Base-by-base conservation (phyloP, 2,329 filamentous ascomycete genomes). In the Cercospora nicotianae region DNA sequence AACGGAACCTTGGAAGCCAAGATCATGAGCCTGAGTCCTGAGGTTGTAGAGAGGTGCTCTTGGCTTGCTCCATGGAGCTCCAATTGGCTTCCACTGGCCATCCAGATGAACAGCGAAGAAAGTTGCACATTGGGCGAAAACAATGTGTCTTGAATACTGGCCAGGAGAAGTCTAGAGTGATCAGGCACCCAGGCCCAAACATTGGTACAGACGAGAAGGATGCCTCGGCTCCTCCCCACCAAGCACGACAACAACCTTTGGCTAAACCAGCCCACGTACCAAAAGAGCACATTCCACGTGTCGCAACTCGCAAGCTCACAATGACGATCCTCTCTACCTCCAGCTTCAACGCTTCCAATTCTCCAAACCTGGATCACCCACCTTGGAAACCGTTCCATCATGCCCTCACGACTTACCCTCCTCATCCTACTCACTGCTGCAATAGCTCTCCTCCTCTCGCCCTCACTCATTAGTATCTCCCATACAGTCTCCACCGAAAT, bases 391-490 rank as follows among this genome's bases (percentile, higher is more conserved):
- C n/a, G n/a, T 31, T 57, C 26, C 23, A 59, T 2, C 23, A 67
- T 70, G 65, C 51, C 65, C 26, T 64, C 60, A 16, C 26, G 23
- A 61, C n/a, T 66, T 23, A 57, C 51, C 1, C 48, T 59, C n/a
- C 45, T 67, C 45, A 45, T 63, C 23, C 28, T 70, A 51, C 18
- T 67, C 30, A 53, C 63, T 3, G 48, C 55, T 9, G 18, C 66
- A 0, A 20, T 64, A 31, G 65, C 63, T 2, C 16, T 70, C 39
- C 26, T 70, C 13, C 28, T 70, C n/a, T 60, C 68, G 3, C 68
- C 68, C 16, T 60, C 65, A 12, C 31, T 70, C 20, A 63, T 66
- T 3, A 66, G 63, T 60, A 60, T 63, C 20, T 28, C 51, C 45
- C 26, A 45, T 6, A 64, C 45, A 1, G 18, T 66, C n/a, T 20